Conservation (phyloP, 1,284 basidiomycete genomes). For the Pseudozyma pruni region DNA sequence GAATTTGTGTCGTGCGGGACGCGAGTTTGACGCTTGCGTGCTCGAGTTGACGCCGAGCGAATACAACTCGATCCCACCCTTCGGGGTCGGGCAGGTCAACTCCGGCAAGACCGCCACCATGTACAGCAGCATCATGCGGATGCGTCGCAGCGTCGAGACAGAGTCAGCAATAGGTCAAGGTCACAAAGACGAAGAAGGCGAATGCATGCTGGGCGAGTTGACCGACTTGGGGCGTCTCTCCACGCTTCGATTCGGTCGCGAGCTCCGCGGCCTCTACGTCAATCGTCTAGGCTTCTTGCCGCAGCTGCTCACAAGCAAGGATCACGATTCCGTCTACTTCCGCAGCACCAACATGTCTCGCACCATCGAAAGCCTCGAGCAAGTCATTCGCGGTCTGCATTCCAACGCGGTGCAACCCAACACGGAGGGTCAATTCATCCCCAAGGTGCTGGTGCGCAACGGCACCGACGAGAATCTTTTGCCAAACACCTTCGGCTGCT, state of each 20-base stretch:
- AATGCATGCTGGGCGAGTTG: constrained; percentile 77
- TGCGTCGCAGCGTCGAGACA: constrained; percentile 52
- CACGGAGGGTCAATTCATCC: constrained; percentile 36
- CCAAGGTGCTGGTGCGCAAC: constrained; percentile 53
- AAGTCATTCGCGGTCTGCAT: constrained; percentile 75
- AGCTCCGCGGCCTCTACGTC: constrained; percentile 77
- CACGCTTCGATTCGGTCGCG: constrained; percentile 76
- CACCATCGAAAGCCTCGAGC: constrained; percentile 80
- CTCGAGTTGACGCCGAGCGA: constrained; percentile 34
- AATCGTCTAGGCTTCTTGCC: constrained; percentile 73
- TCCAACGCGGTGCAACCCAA: constrained; percentile 22
- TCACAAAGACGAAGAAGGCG: constrained; percentile 44
- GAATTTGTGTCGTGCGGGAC: constrained; percentile 63
- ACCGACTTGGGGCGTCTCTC: constrained; percentile 81
- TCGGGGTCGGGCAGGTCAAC: constrained; percentile 31
- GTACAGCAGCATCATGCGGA: constrained; percentile 41
- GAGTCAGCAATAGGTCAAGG: constrained; percentile 24
- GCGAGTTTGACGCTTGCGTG: constrained; percentile 55
- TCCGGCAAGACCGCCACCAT: constrained; percentile 25
- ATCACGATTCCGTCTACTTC: constrained; percentile 55
- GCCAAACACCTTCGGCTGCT: constrained; percentile 77
- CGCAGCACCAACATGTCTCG: constrained; percentile 79
- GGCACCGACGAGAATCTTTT: constrained; percentile 78
- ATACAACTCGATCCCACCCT: constrained; percentile 23
- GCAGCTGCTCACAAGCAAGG: constrained; percentile 29